Conservation (phyloP, 192 early-diverging fungal species). For the Coemansia sp. region DNA sequence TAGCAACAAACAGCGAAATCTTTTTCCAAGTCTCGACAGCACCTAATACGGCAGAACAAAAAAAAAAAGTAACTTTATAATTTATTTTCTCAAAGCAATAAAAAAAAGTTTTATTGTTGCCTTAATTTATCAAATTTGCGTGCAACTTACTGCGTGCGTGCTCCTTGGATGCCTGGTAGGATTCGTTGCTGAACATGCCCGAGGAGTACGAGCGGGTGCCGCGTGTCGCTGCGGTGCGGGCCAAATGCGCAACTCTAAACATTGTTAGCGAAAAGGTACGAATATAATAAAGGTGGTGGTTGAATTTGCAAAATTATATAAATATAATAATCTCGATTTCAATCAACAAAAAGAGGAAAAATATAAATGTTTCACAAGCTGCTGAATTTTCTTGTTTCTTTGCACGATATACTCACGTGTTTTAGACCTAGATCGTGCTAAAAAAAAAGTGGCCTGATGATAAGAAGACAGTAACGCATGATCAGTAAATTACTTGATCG, state of each 20-base stretch:
- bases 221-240: constrained; percentile 42
- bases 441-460: neutral
- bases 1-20: constrained; percentile 46
- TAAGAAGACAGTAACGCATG: neutral
- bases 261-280: constrained; percentile 9
- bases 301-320: neutral
- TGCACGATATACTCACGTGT: neutral
- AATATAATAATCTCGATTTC: constrained; percentile 1
- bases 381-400: neutral
- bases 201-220: constrained; percentile 45
- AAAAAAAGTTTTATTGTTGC: neutral
- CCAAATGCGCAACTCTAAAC: constrained; percentile 41
- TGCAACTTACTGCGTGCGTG: constrained; percentile 38
- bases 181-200: constrained; percentile 28
- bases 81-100: neutral
- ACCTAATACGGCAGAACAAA: constrained; percentile 16
- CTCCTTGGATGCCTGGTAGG: constrained; percentile 48
- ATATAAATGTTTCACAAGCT: neutral
- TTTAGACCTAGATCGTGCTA: neutral
- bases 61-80: neutral
- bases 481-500: neutral
- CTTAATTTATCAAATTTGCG: neutral
- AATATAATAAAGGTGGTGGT: neutral
- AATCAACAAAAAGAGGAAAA: neutral
- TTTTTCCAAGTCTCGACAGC: constrained; percentile 54